Evolutionary conservation across 2,329 filamentous ascomycete genomes (phyloP).

Genomic region (Claviceps sp.): DNA sequence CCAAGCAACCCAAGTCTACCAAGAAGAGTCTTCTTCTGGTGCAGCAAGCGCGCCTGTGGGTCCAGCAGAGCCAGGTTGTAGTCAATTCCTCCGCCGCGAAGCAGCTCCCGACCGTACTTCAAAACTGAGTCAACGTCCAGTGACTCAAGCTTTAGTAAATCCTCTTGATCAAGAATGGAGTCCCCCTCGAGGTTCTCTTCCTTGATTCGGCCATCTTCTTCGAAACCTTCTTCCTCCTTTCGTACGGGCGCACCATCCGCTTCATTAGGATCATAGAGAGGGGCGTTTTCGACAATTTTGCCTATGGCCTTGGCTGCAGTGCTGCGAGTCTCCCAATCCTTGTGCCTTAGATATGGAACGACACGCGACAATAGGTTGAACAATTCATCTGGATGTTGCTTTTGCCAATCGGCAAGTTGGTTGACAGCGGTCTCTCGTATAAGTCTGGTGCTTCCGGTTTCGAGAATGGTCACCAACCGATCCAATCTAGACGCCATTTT

Average conservation of each 20-base stretch:
- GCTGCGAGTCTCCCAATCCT: constrained; percentile 92
- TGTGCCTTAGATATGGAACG: constrained; percentile 87
- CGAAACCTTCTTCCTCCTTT: constrained; percentile 25
- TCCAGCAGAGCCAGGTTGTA: constrained; percentile 72
- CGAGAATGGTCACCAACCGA: constrained; percentile 78
- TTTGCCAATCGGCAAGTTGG: constrained; percentile 94
- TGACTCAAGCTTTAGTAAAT: constrained; percentile 56
- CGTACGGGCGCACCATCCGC: constrained; percentile 41
- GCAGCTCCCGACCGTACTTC: constrained; percentile 67
- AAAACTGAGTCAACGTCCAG: constrained; percentile 72
- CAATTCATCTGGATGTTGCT: constrained; percentile 91
- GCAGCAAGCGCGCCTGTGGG: constrained; percentile 63
- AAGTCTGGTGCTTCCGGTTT: constrained; percentile 90
- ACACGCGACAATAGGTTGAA: constrained; percentile 91
- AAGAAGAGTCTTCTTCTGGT: constrained; percentile 79
- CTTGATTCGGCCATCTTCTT: constrained; percentile 35
- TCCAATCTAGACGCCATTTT: constrained; percentile 47
- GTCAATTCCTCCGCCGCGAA: constrained; percentile 78
- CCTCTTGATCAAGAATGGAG: constrained; percentile 32
- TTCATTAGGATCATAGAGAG: constrained; percentile 75
- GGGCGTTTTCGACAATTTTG: constrained; percentile 82
- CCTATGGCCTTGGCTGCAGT: constrained; percentile 90
- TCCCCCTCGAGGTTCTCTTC: constrained; percentile 46
- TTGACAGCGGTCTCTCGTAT: constrained; percentile 96
- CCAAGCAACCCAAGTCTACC: constrained; percentile 75